phyloP scores from a whole-genome alignment of 108 stramenopile species.

The Conticribra guillardii region DNA sequence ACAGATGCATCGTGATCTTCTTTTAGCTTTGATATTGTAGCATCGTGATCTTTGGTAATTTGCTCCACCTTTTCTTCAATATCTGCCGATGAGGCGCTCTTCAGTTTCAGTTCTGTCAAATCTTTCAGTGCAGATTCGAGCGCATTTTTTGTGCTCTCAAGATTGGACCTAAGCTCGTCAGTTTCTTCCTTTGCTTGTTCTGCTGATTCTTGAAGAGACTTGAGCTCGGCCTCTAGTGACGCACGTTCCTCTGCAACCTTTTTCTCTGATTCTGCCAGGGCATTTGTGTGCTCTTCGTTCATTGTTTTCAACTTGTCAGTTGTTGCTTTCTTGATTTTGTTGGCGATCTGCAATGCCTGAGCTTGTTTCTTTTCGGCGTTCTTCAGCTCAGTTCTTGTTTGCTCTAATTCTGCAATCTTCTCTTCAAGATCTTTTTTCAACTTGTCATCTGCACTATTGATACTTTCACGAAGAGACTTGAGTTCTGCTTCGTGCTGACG shows the following conservation, averaged over 20 bases:
- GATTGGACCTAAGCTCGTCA: slow-evolving; percentile 15
- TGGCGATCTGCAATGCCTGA: slow-evolving; percentile 48
- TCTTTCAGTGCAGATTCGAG: slow-evolving; percentile 16
- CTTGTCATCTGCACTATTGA: slow-evolving; percentile 3
- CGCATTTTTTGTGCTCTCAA: slow-evolving; percentile 24
- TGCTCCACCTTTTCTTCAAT: slow-evolving; percentile 34
- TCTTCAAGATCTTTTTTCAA: slow-evolving; percentile 36
- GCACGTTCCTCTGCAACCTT: slow-evolving; percentile 4
- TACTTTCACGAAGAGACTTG: neutral
- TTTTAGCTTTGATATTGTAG: slow-evolving; percentile 36
- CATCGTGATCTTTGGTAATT: slow-evolving; percentile 41
- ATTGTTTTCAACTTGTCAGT: slow-evolving; percentile 32
- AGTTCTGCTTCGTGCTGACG: slow-evolving; percentile 30
- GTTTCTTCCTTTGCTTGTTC: slow-evolving; percentile 22
- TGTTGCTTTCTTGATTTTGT: slow-evolving; percentile 56
- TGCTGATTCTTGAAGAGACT: slow-evolving; percentile 10
- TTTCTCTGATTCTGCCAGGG: slow-evolving; percentile 24
- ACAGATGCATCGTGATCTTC: slow-evolving; percentile 29
- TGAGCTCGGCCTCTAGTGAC: slow-evolving; percentile 28
- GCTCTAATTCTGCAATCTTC: slow-evolving; percentile 45
- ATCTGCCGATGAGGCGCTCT: slow-evolving; percentile 15
- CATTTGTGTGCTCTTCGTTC: slow-evolving; percentile 37
- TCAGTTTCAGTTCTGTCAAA: slow-evolving; percentile 22
- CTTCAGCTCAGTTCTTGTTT: slow-evolving; percentile 37
- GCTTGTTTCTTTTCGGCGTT: slow-evolving; percentile 37